phyloP scores from a whole-genome alignment of 1,284 basidiomycete genomes.

The Fomitiporia mediterranea region DNA sequence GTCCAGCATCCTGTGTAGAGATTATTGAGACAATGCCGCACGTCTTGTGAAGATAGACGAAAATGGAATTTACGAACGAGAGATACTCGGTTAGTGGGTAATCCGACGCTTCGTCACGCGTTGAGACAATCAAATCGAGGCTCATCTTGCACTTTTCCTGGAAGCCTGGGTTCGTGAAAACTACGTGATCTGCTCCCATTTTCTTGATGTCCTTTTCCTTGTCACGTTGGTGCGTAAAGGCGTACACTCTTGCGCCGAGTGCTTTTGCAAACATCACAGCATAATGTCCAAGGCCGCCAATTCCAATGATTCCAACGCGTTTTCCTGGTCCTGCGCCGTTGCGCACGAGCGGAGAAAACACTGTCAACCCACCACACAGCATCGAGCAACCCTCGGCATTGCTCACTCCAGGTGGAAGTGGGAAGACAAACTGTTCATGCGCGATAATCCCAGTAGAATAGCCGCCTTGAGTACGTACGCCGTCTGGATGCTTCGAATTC shows the following conservation, averaged over 20 bases:
- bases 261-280: conserved; percentile 45
- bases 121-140: conserved; percentile 44
- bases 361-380: conserved; percentile 64
- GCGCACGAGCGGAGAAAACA: conserved; percentile 59
- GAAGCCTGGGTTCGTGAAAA: conserved; percentile 32
- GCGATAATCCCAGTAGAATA: conserved; percentile 64
- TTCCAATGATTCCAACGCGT: conserved; percentile 63
- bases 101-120: conserved; percentile 28
- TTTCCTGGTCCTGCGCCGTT: conserved; percentile 60
- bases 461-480: conserved; percentile 51
- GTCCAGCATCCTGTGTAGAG: conserved; percentile 14
- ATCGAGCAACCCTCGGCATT: conserved; percentile 48
- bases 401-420: conserved; percentile 55
- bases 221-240: conserved; percentile 42
- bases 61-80: conserved; percentile 24
- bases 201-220: conserved; percentile 45
- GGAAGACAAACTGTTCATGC: conserved; percentile 66
- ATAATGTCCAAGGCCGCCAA: conserved; percentile 49
- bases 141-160: conserved; percentile 35
- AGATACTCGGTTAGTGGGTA: conserved; percentile 34
- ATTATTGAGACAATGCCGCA: no score
- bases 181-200: conserved; percentile 41
- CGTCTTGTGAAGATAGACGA: conserved; percentile 36
- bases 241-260: conserved; percentile 47
- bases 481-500: conserved; percentile 48